Evolutionary conservation across 2,329 filamentous ascomycete species (phyloP).

Genomic region (Ophiostoma pallidulum): DNA sequence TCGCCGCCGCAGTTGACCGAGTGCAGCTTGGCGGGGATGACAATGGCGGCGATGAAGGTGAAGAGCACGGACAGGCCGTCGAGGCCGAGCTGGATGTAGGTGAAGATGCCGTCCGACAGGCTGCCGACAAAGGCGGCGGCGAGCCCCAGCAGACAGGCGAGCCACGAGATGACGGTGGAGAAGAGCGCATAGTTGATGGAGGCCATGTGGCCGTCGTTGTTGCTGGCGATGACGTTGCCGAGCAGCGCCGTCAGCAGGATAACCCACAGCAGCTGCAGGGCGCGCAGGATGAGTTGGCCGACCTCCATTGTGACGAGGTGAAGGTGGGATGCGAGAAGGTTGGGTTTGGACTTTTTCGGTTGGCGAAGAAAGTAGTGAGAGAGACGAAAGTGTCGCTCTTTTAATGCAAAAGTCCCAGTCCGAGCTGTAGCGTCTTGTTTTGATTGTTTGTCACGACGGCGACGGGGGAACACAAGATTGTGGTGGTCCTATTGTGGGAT

Average conservation of each 20-base stretch:
- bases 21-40: slow-evolving; percentile 59
- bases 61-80: slow-evolving; percentile 56
- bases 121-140: slow-evolving; percentile 42
- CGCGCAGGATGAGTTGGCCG: slow-evolving; percentile 38
- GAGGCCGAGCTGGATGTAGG: slow-evolving; percentile 43
- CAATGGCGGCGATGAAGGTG: slow-evolving; percentile 60
- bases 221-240: slow-evolving; percentile 47
- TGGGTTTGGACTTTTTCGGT: background rate
- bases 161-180: slow-evolving; percentile 54
- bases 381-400: background rate
- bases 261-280: slow-evolving; percentile 41
- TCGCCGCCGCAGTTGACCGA: slow-evolving; percentile 57
- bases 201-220: slow-evolving; percentile 34
- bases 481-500: slow-evolving; percentile 6
- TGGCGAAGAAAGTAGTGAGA: background rate
- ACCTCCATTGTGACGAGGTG: slow-evolving; percentile 25
- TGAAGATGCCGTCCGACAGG: slow-evolving; percentile 32
- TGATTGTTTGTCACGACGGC: slow-evolving; percentile 4
- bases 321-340: background rate
- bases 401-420: background rate
- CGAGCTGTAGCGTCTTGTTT: background rate
- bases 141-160: slow-evolving; percentile 55
- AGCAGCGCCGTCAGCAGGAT: slow-evolving; percentile 46
- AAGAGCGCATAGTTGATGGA: slow-evolving; percentile 61
- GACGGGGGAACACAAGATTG: slow-evolving; percentile 13